These are phyloP conservation scores for Candolleomyces efflorescens DNA, from an alignment of 768 basidiomycete genomes.

Conservation along the genomic window DNA sequence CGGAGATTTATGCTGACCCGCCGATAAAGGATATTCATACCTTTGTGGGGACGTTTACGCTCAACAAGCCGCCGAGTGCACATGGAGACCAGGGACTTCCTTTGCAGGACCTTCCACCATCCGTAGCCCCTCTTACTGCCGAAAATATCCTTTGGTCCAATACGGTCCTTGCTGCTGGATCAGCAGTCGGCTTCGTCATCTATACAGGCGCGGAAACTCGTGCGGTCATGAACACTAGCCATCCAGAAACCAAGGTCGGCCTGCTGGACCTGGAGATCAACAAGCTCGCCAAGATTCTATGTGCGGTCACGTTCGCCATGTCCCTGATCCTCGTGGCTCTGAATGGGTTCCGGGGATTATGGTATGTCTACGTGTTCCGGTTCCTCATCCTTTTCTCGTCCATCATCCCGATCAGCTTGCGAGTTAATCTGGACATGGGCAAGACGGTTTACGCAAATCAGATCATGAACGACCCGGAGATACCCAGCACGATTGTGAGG, in stretches of 20 bases:
- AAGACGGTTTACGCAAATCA: constrained; percentile 97
- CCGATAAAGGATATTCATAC: constrained; percentile 97
- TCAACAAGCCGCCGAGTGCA: constrained; percentile 44
- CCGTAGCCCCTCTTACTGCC: constrained; percentile 82
- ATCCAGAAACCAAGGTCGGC: constrained; percentile 93
- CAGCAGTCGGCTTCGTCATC: constrained; percentile 86
- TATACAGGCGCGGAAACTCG: constrained; percentile 95
- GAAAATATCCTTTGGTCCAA: constrained; percentile 98
- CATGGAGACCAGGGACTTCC: constrained; percentile 28
- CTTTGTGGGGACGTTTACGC: constrained; percentile 89
- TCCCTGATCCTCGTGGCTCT: constrained; percentile 90
- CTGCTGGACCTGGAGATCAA: constrained; percentile 93
- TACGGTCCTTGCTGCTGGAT: constrained; percentile 94
- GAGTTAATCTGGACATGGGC: constrained; percentile 99
- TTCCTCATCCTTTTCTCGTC: constrained; percentile 98
- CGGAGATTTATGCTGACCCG: constrained; percentile 91
- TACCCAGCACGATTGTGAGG: constrained; percentile 92
- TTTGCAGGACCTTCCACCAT: constrained; percentile 40
- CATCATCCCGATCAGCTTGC: constrained; percentile 97
- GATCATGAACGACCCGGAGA: constrained; percentile 91
- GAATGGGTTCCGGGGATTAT: constrained; percentile 92
- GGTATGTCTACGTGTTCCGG: constrained; percentile 95
- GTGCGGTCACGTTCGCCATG: constrained; percentile 88
- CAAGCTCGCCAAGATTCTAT: constrained; percentile 94
- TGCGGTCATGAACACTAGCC: constrained; percentile 98